phyloP scores from a whole-genome alignment of 2,329 filamentous ascomycete species.

The Penicillium sp. region DNA sequence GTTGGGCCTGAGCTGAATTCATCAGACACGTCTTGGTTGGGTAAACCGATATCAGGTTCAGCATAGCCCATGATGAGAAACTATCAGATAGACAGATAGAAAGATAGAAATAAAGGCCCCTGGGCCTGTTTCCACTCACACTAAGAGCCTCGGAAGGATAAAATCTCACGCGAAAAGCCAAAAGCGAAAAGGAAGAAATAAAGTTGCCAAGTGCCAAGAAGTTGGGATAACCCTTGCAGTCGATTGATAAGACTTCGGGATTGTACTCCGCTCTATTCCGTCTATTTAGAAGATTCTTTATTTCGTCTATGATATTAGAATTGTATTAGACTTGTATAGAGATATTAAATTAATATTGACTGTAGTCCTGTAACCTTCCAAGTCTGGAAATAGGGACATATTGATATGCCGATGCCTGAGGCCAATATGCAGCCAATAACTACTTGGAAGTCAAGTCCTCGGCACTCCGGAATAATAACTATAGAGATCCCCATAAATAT shows the following conservation, averaged over 20 bases:
- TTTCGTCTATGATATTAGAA: too few relatives aligned
- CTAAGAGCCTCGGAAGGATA: too few relatives aligned
- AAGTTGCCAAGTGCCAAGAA: conserved; percentile 17
- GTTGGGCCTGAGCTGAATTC: conserved; percentile 20
- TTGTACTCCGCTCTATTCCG: too few relatives aligned
- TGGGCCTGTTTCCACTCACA: background rate
- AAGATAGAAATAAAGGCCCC: background rate
- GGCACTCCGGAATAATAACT: too few relatives aligned
- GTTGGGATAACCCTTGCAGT: background rate
- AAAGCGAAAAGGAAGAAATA: conserved; percentile 6
- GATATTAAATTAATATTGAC: too few relatives aligned
- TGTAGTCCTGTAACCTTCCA: too few relatives aligned
- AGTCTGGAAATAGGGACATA: too few relatives aligned
- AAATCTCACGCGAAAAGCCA: background rate
- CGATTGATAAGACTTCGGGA: conserved; percentile 2
- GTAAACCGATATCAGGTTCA: conserved; percentile 18
- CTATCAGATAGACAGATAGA: background rate
- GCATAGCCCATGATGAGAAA: conserved; percentile 10
- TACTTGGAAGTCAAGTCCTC: too few relatives aligned
- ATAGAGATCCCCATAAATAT: background rate
- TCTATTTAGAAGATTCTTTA: too few relatives aligned
- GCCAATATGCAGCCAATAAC: too few relatives aligned
- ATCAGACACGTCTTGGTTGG: conserved; percentile 8
- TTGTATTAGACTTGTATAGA: too few relatives aligned
- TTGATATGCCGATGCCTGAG: too few relatives aligned